Evolutionary conservation across 352 stramenopile species (phyloP), one percentile per base, ranked within the genome.

Genomic region (Poterioochromonas sp.): DNA sequence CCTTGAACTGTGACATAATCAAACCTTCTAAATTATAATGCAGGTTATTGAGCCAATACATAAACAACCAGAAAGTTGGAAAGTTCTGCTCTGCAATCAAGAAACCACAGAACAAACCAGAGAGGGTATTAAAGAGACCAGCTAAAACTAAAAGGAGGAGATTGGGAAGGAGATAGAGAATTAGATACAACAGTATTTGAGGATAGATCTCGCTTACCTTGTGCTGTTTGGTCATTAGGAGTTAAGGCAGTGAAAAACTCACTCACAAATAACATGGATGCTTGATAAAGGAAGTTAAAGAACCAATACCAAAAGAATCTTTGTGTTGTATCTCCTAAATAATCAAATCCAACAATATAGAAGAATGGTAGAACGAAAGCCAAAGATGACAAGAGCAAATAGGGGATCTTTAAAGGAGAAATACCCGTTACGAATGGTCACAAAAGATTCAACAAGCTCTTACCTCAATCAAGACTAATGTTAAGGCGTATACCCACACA

Each of bases 11-110:
- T 20, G 84, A 83, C n/a, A 85, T 82, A 3, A 87, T 73, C 2
- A 90, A 63, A n/a, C 86, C 87, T 79, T 92, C 85, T 62, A 89
- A 86, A 5, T 87, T 85, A 78, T 89, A 92, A 68, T 90, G 87
- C 22, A 83, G 82, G 63, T 85, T 86, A 40, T 71, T 85, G 12
- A 90, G 83, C 69, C 83, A 90, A 47, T 90, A 90, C 29, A 84
- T 39, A 41, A 82, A 83, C 18, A 81, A 76, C 71, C 70, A 85
- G 58, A 81, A 83, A n/a, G n/a, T 53, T 2, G 82, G 80, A 39
- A 85, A 81, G 60, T 82, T 79, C 11, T 80, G n/a, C 49, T 58
- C 40, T 1, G 68, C 51, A 41, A 83, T 77, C 44, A 84, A 29
- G 40, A 84, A 85, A 2, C 83, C 83, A n/a, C 60, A 76, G 68